phyloP scores from a whole-genome alignment of 1,139 yeast genomes.

The Meyerozyma smithsonii region DNA sequence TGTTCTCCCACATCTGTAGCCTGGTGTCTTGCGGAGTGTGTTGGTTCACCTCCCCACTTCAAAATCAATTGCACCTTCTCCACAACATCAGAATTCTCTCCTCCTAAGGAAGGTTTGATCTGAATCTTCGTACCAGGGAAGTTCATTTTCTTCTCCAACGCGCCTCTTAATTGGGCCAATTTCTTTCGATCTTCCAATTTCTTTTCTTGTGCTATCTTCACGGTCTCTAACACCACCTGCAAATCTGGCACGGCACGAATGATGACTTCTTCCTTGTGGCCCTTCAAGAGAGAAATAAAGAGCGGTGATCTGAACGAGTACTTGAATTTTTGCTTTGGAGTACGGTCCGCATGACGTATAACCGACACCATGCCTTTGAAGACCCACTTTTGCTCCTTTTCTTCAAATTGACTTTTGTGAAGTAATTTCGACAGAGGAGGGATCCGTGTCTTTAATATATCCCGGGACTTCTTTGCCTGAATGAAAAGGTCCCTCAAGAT shows the following conservation, averaged over 20 bases:
- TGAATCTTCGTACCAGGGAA: conserved; percentile 98
- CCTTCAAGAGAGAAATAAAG: conserved; percentile 83
- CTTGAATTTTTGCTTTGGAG: conserved; percentile 98
- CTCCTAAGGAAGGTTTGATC: conserved; percentile 77
- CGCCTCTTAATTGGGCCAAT: conserved; percentile 68
- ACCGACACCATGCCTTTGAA: conserved; percentile 90
- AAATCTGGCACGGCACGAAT: conserved; percentile 86
- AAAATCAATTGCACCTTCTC: conserved; percentile 93
- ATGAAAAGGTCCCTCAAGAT: conserved; percentile 73
- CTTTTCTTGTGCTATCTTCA: conserved; percentile 73
- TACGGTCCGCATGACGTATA: conserved; percentile 95
- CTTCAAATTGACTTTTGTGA: conserved; percentile 51
- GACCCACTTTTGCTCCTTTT: conserved; percentile 93
- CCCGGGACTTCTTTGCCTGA: conserved; percentile 47
- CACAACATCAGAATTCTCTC: conserved; percentile 49
- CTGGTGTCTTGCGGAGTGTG: conserved; percentile 94
- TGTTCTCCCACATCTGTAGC: conserved; percentile 95
- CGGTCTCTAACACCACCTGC: conserved; percentile 79
- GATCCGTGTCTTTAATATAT: conserved; percentile 34
- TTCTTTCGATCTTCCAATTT: conserved; percentile 77
- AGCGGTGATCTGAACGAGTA: conserved; percentile 87
- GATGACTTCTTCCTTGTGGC: conserved; percentile 93
- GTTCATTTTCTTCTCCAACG: conserved; percentile 81
- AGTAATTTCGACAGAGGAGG: conserved; percentile 35
- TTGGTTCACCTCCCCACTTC: conserved; percentile 99